Evolutionary conservation across 192 early-diverging fungal genomes (phyloP).

Genomic region (Coemansia sp.): DNA sequence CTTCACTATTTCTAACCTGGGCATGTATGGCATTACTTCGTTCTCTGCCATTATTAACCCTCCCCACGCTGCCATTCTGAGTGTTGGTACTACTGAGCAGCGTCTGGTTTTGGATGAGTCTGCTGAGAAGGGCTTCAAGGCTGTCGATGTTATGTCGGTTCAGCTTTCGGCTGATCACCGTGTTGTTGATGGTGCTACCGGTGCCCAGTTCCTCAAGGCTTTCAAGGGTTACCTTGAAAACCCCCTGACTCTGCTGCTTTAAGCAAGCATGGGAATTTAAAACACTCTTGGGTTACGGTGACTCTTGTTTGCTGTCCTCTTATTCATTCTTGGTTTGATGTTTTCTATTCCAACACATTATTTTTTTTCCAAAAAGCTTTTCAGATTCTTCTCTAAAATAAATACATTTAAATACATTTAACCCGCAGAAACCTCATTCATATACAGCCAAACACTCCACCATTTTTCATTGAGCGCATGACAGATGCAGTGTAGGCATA

Average conservation of each 20-base stretch:
- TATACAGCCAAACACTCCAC: not conserved
- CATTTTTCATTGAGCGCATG: not conserved
- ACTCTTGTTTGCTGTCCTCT: not conserved
- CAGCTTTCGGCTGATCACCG: slow-evolving; percentile 92
- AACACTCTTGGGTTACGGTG: not conserved
- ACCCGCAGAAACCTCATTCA: not conserved
- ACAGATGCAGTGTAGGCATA: no score
- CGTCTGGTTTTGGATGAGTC: slow-evolving; percentile 66
- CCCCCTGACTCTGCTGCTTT: slow-evolving; percentile 90
- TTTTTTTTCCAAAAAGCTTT: not conserved
- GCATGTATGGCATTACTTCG: slow-evolving; percentile 91
- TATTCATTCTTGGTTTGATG: not conserved
- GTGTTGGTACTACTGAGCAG: slow-evolving; percentile 81
- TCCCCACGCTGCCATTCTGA: slow-evolving; percentile 89
- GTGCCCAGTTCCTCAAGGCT: slow-evolving; percentile 83
- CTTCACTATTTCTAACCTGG: slow-evolving; percentile 98
- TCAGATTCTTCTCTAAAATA: no score
- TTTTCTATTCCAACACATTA: not conserved
- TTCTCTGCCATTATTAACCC: slow-evolving; percentile 99
- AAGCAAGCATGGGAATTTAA: slow-evolving; percentile 25
- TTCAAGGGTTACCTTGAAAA: slow-evolving; percentile 93
- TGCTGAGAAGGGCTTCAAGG: slow-evolving; percentile 62
- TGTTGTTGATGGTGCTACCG: slow-evolving; percentile 92
- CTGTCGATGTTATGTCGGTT: slow-evolving; percentile 74
- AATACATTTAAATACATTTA: not conserved